These are phyloP conservation scores for Suillus subluteus DNA, from an alignment of 768 basidiomycete genomes.

Conservation along the genomic window DNA sequence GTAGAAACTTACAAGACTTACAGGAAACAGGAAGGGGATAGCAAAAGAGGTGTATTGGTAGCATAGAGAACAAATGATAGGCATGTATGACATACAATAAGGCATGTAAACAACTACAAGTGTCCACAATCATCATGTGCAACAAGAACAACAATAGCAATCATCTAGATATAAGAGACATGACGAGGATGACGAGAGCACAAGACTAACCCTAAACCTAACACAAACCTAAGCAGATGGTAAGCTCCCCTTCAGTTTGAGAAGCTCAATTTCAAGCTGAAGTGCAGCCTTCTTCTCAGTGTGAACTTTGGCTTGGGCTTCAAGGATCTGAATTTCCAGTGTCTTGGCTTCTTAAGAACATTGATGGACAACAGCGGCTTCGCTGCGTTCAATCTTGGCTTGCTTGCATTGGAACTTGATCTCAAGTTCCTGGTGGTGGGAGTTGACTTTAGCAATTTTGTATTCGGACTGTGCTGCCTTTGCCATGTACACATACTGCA, in stretches of 20 bases:
- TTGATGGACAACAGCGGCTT: not conserved
- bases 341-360: not conserved
- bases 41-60: not conserved
- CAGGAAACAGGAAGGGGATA: not conserved
- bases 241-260: not conserved
- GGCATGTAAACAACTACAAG: not conserved
- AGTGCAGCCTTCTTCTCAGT: not conserved
- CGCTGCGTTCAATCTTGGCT: not conserved
- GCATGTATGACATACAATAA: not conserved
- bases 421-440: not conserved
- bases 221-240: rapidly evolving
- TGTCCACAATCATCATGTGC: too few relatives aligned
- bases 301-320: not conserved
- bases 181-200: not conserved
- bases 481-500: not conserved
- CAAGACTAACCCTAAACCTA: too few relatives aligned
- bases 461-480: not conserved
- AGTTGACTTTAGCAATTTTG: not conserved
- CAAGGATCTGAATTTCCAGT: not conserved
- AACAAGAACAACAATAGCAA: not conserved
- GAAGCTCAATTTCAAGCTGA: not conserved
- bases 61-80: not conserved
- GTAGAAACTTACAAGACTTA: not conserved
- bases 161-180: too few relatives aligned
- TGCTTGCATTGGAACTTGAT: not conserved